phyloP scores from a whole-genome alignment of 2,329 filamentous ascomycete species.

The Paracamarosporium sp. region DNA sequence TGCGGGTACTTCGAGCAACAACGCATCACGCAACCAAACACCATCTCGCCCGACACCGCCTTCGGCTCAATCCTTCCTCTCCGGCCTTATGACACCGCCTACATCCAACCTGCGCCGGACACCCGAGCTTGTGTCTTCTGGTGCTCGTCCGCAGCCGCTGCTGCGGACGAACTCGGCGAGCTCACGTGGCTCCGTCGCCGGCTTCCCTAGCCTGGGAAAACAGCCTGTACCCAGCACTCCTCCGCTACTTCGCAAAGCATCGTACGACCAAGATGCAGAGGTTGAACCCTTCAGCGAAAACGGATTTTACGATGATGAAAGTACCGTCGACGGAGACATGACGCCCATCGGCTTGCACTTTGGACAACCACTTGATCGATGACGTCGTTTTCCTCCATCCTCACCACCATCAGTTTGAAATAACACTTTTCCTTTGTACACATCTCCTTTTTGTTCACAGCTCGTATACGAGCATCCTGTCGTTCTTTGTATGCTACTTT shows the following conservation, averaged over 20 bases:
- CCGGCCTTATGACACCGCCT: constrained; percentile 89
- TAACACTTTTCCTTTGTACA: neutral
- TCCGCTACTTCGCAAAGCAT: constrained; percentile 61
- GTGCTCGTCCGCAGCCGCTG: constrained; percentile 30
- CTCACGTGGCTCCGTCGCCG: constrained; percentile 36
- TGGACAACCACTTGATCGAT: constrained; percentile 32
- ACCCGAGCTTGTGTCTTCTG: constrained; percentile 53
- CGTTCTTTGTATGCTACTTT: neutral
- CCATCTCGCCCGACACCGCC: constrained; percentile 49
- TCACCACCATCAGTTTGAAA: constrained; percentile 3
- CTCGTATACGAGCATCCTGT: constrained; percentile 4
- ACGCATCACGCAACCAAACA: constrained; percentile 37
- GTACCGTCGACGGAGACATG: constrained; percentile 50
- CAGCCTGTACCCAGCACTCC: constrained; percentile 53
- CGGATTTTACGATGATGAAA: constrained; percentile 59
- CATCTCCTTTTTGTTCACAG: constrained; percentile 14
- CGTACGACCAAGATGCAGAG: constrained; percentile 67
- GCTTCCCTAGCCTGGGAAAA: constrained; percentile 40
- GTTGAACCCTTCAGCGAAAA: constrained; percentile 55
- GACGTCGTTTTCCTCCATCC: neutral
- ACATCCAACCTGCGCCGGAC: constrained; percentile 73
- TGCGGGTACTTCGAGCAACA: constrained; percentile 36
- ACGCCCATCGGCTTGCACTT: constrained; percentile 44
- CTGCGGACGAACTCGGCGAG: constrained; percentile 34
- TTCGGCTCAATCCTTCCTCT: constrained; percentile 68